Base-by-base conservation (phyloP, 306 rosid species). In the Crataegus laevigata region DNA sequence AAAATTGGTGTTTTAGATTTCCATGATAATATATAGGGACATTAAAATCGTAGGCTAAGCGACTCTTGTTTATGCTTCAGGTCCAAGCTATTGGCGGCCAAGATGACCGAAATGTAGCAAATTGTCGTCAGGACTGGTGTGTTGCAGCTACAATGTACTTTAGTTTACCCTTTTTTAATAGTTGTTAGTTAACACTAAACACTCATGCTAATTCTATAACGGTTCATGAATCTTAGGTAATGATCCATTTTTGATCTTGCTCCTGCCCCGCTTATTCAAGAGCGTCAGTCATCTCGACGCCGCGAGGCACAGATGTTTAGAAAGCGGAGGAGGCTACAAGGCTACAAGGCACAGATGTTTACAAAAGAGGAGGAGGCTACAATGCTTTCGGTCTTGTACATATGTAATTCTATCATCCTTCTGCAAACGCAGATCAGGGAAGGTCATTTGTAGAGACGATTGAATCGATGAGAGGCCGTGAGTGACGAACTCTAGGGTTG, bases 41-140 rank as follows among this genome's bases (percentile, higher is more conserved):
- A 0, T 57, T 57, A 57, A 57, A 57, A 21, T 57, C 2, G 26
- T 60, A 5, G 65, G 17, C 65, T 60, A 26, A 66, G 51, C 15
- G 26, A 52, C 28, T 18, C 63, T 38, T 70, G 72, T 38, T 81
- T 52, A 75, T 80, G 68, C 81, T 87, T 79, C 92, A 94, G 97
- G 96, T 78, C 88, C 91, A 47, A 70, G 87, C 88, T 90, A 50
- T 87, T 94, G 97, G 97, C 87, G 72, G 83, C 98, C 97, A 55
- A 84, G 94, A 76, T 90, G 88, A 91, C 66, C 69, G 1, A 60
- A 72, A 76, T 72, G 62, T 76, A 72, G 73, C 74, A 47, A 72
- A 67, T 67, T 70, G 68, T 69, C 69, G 66, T 71, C 69, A 75
- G 66, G 69, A 68, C 68, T 34, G 91, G 91, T 84, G 84, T 73